phyloP scores from a whole-genome alignment of 352 stramenopile genomes.

The Pythium apleroticum region DNA sequence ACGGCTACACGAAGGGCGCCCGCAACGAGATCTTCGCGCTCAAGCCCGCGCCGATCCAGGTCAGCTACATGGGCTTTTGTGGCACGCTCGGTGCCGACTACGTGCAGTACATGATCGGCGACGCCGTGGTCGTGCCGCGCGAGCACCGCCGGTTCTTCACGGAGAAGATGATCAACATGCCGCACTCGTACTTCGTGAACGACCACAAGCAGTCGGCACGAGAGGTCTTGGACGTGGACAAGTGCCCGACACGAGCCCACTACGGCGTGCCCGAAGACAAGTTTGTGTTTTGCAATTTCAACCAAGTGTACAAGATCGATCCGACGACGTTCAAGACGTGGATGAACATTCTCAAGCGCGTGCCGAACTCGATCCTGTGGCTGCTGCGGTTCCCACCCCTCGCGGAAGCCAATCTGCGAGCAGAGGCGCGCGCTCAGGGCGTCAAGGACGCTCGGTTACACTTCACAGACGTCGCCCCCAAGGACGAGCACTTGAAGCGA shows the following conservation, averaged over 20 bases:
- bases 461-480: slow-evolving; percentile 86
- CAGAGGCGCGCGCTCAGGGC: slow-evolving; percentile 73
- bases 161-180: slow-evolving; percentile 92
- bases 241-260: slow-evolving; percentile 71
- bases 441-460: slow-evolving; percentile 67
- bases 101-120: slow-evolving; percentile 93
- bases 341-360: slow-evolving; percentile 92
- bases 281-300: slow-evolving; percentile 96
- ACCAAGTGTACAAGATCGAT: slow-evolving; percentile 95
- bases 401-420: slow-evolving; percentile 83
- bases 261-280: slow-evolving; percentile 91
- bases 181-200: slow-evolving; percentile 93
- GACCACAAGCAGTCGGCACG: slow-evolving; percentile 88
- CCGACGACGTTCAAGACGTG: slow-evolving; percentile 89
- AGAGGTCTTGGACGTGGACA: slow-evolving; percentile 78
- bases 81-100: slow-evolving; percentile 91
- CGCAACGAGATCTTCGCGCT: slow-evolving; percentile 94
- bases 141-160: slow-evolving; percentile 73
- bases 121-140: slow-evolving; percentile 73
- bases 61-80: slow-evolving; percentile 91
- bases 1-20: slow-evolving; percentile 93
- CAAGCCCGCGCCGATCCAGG: slow-evolving; percentile 85
- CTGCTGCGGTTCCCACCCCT: slow-evolving; percentile 86
- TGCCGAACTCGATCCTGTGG: slow-evolving; percentile 91
- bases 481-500: slow-evolving; percentile 90